A percentile compares a stretch with the other conserved stretches of the same genome.
Evolutionary conservation across 2,329 filamentous ascomycete species (phyloP).

Genomic region (Xylariaceae sp.): DNA sequence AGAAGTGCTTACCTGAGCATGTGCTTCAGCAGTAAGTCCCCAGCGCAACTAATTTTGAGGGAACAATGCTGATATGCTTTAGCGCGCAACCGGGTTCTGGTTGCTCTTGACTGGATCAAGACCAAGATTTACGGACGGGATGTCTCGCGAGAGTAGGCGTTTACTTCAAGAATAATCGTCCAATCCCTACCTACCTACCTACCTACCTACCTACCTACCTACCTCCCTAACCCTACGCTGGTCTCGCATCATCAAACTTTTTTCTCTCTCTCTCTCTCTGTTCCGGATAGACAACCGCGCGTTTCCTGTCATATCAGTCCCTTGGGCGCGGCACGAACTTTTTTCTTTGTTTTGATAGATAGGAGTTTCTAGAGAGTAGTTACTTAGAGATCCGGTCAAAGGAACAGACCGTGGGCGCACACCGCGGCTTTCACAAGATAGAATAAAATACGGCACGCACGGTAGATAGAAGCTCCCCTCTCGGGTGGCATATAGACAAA

Average conservation of each 20-base stretch:
- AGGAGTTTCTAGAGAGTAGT: neutral
- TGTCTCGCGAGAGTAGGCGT: constrained; percentile 75
- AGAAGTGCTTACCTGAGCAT: constrained; percentile 97
- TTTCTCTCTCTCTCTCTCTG: no score
- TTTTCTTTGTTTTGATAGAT: neutral
- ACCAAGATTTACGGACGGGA: constrained; percentile 96
- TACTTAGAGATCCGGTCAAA: constrained; percentile 4
- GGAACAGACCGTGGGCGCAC: constrained; percentile 9
- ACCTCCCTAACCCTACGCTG: neutral
- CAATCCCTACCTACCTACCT: neutral
- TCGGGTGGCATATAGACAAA: constrained; percentile 6
- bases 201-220: neutral
- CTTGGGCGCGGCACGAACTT: neutral
- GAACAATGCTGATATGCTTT: constrained; percentile 24
- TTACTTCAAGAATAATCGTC: neutral
- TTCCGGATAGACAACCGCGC: neutral
- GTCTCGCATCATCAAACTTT: neutral
- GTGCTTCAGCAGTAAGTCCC: constrained; percentile 95
- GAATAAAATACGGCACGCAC: constrained; percentile 3
- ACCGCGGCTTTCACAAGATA: constrained; percentile 4
- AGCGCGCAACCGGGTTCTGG: constrained; percentile 93
- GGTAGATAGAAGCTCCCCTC: constrained; percentile 5
- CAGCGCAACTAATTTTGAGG: neutral
- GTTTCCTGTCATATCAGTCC: neutral
- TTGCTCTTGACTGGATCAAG: constrained; percentile 95